A percentile compares a stretch with the other conserved stretches of the same genome.
Conservation (phyloP, 257 asterid species). For the Agastache rugosa region DNA sequence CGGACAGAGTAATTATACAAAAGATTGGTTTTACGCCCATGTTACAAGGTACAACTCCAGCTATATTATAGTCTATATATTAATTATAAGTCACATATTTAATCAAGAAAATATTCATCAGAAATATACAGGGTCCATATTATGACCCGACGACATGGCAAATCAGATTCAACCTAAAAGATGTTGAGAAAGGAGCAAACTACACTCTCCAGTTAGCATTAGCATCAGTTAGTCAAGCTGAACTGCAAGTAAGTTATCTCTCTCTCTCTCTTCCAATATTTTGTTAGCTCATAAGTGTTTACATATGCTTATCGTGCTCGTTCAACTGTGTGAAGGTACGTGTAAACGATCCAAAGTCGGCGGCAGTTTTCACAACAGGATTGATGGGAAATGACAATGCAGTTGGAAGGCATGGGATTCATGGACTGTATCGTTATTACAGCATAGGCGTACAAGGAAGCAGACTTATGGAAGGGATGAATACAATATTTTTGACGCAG, state of each 20-base stretch:
- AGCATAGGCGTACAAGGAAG: slow-evolving; percentile 26
- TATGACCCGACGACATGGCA: slow-evolving; percentile 43
- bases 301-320: not conserved
- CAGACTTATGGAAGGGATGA: slow-evolving; percentile 31
- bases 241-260: slow-evolving; percentile 37
- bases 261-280: not conserved
- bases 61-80: not conserved
- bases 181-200: not conserved
- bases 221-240: slow-evolving; percentile 40
- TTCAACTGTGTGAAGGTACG: slow-evolving; percentile 34
- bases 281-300: too few species aligned
- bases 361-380: slow-evolving; percentile 30
- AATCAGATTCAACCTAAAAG: slow-evolving; percentile 32
- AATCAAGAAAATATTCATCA: not conserved
- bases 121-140: slow-evolving; percentile 15
- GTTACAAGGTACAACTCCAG: slow-evolving; percentile 46
- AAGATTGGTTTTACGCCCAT: slow-evolving; percentile 73
- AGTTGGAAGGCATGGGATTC: slow-evolving; percentile 53
- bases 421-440: slow-evolving; percentile 46
- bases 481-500: slow-evolving; percentile 44
- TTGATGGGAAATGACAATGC: slow-evolving; percentile 46
- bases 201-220: slow-evolving; percentile 49
- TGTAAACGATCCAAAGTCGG: slow-evolving; percentile 29
- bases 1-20: slow-evolving; percentile 51
- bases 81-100: not conserved